Conservation (phyloP, 305 asterid genomes). For the Stenogyne calaminthoides region DNA sequence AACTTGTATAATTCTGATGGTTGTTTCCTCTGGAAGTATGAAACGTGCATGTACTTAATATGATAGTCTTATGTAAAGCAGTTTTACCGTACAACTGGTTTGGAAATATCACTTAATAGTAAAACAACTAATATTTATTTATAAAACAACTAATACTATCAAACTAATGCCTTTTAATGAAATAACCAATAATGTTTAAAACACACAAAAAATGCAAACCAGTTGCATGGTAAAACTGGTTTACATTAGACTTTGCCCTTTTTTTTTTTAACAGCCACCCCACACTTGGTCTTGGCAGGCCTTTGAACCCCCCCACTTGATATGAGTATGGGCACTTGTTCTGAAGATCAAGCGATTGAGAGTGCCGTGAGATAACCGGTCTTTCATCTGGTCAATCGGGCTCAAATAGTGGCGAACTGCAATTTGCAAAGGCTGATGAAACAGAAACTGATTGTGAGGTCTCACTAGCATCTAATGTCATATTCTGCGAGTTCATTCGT, state of each 20-base stretch:
- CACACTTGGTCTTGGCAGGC: conserved; percentile 55
- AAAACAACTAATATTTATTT: too few relatives aligned
- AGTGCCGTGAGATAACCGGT: conserved; percentile 41
- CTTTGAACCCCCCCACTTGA: conserved; percentile 96
- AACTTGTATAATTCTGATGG: not conserved
- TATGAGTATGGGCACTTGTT: conserved; percentile 61
- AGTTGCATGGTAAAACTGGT: too few relatives aligned
- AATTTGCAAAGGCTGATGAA: conserved; percentile 39
- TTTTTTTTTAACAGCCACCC: conserved; percentile 22
- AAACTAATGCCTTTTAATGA: too few relatives aligned
- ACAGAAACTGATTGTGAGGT: conserved; percentile 43
- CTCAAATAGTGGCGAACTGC: conserved; percentile 37
- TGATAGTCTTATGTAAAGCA: not conserved
- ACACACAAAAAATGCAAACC: too few relatives aligned
- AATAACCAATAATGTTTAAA: too few relatives aligned
- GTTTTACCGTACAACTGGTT: too few relatives aligned
- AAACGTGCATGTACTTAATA: conserved; percentile 3
- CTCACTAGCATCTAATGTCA: conserved; percentile 26
- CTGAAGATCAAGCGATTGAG: conserved; percentile 46
- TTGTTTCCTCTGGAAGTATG: conserved; percentile 22
- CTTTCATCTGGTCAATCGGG: conserved; percentile 43
- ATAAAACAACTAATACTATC: too few relatives aligned
- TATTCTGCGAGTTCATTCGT: conserved; percentile 24
- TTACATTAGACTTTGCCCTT: too few relatives aligned
- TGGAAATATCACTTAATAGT: too few relatives aligned